Base-by-base conservation (phyloP, 2,329 filamentous ascomycete species). In the Fusarium sp. region DNA sequence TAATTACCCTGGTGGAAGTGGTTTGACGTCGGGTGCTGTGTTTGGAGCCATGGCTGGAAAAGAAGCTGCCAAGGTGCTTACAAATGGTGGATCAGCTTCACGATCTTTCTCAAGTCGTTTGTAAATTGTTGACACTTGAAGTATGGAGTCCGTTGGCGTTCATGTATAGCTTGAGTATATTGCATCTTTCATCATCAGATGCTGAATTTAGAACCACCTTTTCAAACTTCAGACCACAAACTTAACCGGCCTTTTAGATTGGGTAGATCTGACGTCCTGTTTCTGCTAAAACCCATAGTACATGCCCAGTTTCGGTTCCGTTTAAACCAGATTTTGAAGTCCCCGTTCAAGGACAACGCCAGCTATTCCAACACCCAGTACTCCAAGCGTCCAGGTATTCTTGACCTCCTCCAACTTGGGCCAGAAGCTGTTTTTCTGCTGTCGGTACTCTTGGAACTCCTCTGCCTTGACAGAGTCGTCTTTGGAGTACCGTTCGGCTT, bases 351-450 rank as follows among this genome's bases (percentile, higher is more conserved):
- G n/a, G n/a, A 23, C 11, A 1, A 64, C 45, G 2, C 59, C 60
- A 11, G 20, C 51, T 1, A 58, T 5, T 14, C 60, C 60, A 8
- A 13, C 29, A 1, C 29, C 36, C 25, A 63, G 6, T 2, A 63
- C 17, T 18, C 15, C 21, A 27, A 63, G 25, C 0, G 52, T 63
- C 60, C 59, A 63, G 33, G 4, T n/a, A 11, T 63, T 63, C 0
- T 11, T 17, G 0, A 64, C 13, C 29, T 63, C 60, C 7, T 64
- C 20, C 2, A 29, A 0, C 45, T 64, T 63, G 0, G 60, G 60
- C 60, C 60, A 63, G 21, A 63, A 58, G 35, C 59, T 63, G 6
- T 63, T 63, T 59, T 63, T 58, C 17, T 63, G 13, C 11, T 58
- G 29, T 0, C 43, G 52, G 10, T 63, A 64, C 13, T 58, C 45